Evolutionary conservation across 805 yeast genomes (phyloP), one percentile per base, ranked within the genome.

Genomic region (Yamadazyma phyllophila): DNA sequence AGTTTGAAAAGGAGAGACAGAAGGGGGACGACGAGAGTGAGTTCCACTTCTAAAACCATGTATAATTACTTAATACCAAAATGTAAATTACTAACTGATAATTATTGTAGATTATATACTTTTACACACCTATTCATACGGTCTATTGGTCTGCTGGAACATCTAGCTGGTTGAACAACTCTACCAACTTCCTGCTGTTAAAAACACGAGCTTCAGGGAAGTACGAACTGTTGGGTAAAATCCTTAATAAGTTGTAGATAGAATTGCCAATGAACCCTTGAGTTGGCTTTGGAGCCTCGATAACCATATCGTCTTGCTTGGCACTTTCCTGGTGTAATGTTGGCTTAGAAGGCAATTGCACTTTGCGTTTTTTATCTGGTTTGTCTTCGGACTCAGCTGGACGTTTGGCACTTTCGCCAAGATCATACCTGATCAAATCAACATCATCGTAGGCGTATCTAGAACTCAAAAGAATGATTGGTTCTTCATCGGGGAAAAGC

Each of bases 401-500:
- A 32, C 30, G 30, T 30, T 12, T 49, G n/a, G 26, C 20, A 13
- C 31, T 51, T 11, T 55, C 60, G 9, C 67, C 72, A 41, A 70
- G 56, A 48, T 74, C 79, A 44, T 58, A 62, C 42, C 54, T 53
- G 26, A 71, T 66, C 36, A 70, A 73, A 48, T 74, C 67, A 11
- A 65, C 44, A 29, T 58, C 61, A 24, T 65, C 63, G 24, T 65
- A 61, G 37, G 68, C 67, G 53, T 76, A 59, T 54, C 78, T 55
- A 61, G 67, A 69, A 35, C 63, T 59, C 37, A 63, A 69, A 52
- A 62, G 67, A 32, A 54, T 66, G 42, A 57, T 63, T 44, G 69
- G 67, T 38, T 76, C 73, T 26, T 78, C 83, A 4, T 80, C 77
- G 0, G 91, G 87, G 61, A 88, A 90, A 30, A 75, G 64, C 49